Base-by-base conservation (phyloP, 2,329 filamentous ascomycete genomes). In the Apiospora koreana region DNA sequence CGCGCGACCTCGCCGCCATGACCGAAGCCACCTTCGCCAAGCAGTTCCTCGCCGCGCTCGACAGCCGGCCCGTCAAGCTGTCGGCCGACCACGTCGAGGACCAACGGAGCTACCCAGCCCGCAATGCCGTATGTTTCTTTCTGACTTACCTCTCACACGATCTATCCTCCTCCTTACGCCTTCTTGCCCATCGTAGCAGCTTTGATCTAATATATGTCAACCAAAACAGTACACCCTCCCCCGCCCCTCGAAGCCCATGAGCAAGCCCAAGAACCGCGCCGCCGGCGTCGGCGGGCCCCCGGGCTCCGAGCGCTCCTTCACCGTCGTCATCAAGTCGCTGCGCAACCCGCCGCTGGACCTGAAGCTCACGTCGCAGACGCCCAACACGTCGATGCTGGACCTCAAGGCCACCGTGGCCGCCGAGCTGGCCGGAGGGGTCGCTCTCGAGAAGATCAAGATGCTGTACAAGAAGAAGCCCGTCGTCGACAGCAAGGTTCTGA, bases 51-150 rank as follows among this genome's bases (percentile, higher is more conserved):
- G 86, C 91, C 68, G 88, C 90, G 28, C 89, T 98, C 73, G 94
- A 97, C 82, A 88, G 90, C 72, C 91, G 92, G 67, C 92, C 94
- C 9, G 81, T 91, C 76, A 97, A 95, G 85, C 88, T 98, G 73
- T 90, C 92, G n/a, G 86, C 93, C 74, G 94, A 98, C 81, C 93
- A 98, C 89, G 91, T 97, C 81, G 93, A 95, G 82, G 94, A 98
- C 79, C 90, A 94, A 67, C 91, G 91, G 76, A 89, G 87, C 74
- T 95, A 95, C 79, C 92, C 93, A 31, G 85, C 92, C 35, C 90
- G 93, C 72, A 87, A 90, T 74, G 92, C 94, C 21, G 95, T 98
- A 88, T 41, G 91, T 80, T 80, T 16, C 25, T 62, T 65, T 10
- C 65, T 1, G 4, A n/a, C 8, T 41, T 43, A 69, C n/a, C 28